Percentiles rank a stretch among this genome's conserved stretches.
phyloP scores from a whole-genome alignment of 2,329 filamentous ascomycete species.

The Cladophialophora yegresii region DNA sequence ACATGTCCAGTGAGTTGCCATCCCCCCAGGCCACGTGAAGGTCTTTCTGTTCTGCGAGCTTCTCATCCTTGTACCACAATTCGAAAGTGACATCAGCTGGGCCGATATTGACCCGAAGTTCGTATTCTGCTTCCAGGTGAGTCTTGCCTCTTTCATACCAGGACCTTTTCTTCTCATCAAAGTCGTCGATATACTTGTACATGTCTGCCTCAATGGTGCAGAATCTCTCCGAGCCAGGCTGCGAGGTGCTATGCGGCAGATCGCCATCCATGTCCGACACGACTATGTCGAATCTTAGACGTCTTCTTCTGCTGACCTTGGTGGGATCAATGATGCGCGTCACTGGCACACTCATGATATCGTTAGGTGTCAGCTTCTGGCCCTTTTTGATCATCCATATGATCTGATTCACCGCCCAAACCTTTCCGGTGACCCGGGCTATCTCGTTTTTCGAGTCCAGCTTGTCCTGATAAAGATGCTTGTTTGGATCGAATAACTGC shows the following conservation, averaged over 20 bases:
- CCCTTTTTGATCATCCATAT: not conserved
- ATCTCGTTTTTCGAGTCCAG: not conserved
- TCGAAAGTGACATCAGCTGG: not conserved
- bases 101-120: not conserved
- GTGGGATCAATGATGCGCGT: not conserved
- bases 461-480: not conserved
- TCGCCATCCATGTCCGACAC: not conserved
- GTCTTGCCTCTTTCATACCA: not conserved
- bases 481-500: not conserved
- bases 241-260: not conserved
- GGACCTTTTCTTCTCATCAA: not conserved
- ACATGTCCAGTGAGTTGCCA: not conserved
- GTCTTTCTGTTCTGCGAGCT: not conserved
- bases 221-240: not conserved
- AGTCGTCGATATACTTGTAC: not conserved
- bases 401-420: not conserved
- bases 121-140: not conserved
- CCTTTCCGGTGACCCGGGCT: not conserved
- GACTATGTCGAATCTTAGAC: not conserved
- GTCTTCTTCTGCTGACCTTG: too few relatives aligned
- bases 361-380: not conserved
- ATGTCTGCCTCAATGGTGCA: not conserved
- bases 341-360: not conserved
- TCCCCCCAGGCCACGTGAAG: not conserved
- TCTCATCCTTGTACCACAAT: not conserved